Conservation (phyloP, 108 stramenopile genomes). For the Skeletonema grethae region DNA sequence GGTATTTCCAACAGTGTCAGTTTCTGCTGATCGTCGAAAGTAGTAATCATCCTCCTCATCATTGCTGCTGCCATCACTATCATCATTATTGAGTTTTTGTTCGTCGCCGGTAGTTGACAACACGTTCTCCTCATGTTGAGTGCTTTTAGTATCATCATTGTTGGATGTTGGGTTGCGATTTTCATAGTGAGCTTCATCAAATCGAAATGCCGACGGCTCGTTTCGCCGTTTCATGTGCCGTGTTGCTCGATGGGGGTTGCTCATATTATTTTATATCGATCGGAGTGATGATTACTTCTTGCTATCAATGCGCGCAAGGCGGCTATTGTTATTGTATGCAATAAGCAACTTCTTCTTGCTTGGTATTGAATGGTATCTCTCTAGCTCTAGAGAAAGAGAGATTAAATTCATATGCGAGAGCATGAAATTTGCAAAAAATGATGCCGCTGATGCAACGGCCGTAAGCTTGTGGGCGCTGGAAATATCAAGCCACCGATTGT, state of each 20-base stretch:
- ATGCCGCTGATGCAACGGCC: no score
- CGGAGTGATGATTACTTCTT: no score
- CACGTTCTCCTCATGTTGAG: background rate
- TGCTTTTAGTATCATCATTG: background rate
- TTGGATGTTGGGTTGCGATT: background rate
- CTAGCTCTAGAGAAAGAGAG: no score
- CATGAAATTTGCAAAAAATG: no score
- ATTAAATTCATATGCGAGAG: no score
- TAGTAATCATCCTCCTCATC: background rate
- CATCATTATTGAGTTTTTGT: background rate
- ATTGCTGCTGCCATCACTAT: background rate
- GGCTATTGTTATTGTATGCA: no score
- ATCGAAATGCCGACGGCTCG: background rate
- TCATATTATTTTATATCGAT: background rate
- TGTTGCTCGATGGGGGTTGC: background rate
- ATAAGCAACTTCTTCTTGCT: no score
- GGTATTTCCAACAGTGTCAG: background rate
- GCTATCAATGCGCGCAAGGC: no score
- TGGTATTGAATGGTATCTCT: no score
- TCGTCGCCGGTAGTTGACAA: background rate
- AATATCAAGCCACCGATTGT: no score
- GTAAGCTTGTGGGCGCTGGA: no score
- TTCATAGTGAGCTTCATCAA: conserved; percentile 2
- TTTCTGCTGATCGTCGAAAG: conserved; percentile 1
- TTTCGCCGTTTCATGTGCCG: background rate